These are phyloP conservation scores for Hemisphaericaspora xylanilytica DNA, from an alignment of 1,139 yeast genomes.

Conservation along the genomic window DNA sequence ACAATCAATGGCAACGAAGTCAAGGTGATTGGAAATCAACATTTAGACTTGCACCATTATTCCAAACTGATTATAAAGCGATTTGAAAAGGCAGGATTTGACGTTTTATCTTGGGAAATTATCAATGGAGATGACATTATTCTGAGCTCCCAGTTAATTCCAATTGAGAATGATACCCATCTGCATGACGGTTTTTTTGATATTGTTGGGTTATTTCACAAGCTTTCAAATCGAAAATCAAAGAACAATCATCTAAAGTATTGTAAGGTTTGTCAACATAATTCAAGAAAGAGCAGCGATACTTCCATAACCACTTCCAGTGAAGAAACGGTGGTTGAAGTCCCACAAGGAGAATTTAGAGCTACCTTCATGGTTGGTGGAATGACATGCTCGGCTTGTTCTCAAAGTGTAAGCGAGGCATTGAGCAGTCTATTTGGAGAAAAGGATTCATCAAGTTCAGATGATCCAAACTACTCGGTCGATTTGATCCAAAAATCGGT, in stretches of 20 bases:
- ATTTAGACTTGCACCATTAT: slow-evolving; percentile 12
- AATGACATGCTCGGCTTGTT: slow-evolving; percentile 67
- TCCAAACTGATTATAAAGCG: slow-evolving; percentile 24
- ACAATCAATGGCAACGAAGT: slow-evolving; percentile 20
- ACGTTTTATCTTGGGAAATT: slow-evolving; percentile 34
- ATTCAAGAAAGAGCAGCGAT: slow-evolving; percentile 14
- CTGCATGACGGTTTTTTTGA: slow-evolving; percentile 17
- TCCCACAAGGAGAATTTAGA: slow-evolving; percentile 29
- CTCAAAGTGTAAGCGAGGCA: slow-evolving; percentile 43
- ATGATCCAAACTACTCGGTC: slow-evolving; percentile 36
- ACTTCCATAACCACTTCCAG: slow-evolving; percentile 13
- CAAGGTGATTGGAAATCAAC: slow-evolving; percentile 18
- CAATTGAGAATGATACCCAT: slow-evolving; percentile 5
- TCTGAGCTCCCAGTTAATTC: slow-evolving; percentile 13
- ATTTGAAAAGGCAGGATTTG: slow-evolving; percentile 30
- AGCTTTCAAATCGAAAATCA: slow-evolving; percentile 8
- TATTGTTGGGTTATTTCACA: slow-evolving; percentile 14
- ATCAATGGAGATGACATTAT: slow-evolving; percentile 17
- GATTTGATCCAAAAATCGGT: slow-evolving; percentile 45
- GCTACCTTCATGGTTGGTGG: slow-evolving; percentile 61
- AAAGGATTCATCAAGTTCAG: slow-evolving; percentile 12
- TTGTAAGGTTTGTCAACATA: slow-evolving; percentile 32
- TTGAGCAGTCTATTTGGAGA: slow-evolving; percentile 28
- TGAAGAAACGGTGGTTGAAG: slow-evolving; percentile 31
- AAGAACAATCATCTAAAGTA: slow-evolving; percentile 27